Conservation (phyloP, 106 monocot species). For the Chionographis japonica region DNA sequence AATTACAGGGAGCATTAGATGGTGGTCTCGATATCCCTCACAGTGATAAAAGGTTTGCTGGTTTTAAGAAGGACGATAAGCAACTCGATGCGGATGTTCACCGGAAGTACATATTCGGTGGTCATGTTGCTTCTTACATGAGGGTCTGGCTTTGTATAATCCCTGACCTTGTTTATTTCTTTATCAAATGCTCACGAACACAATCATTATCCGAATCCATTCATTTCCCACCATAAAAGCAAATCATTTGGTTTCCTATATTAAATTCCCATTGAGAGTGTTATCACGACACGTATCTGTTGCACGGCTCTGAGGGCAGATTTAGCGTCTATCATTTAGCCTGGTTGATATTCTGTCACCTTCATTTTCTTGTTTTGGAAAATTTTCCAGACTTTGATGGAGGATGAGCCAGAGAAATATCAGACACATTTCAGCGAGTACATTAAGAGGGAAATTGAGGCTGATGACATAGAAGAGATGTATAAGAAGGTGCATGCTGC, state of each 20-base stretch:
- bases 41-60: slow-evolving; percentile 66
- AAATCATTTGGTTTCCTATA: too few species aligned
- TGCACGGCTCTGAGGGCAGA: too few species aligned
- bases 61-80: slow-evolving; percentile 54
- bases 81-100: slow-evolving; percentile 50
- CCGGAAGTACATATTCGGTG: slow-evolving; percentile 35
- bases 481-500: slow-evolving; percentile 44
- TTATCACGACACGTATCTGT: too few species aligned
- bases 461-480: slow-evolving; percentile 29
- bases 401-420: slow-evolving; percentile 43
- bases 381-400: slow-evolving; percentile 5
- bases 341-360: too few species aligned
- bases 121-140: slow-evolving; percentile 41
- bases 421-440: slow-evolving; percentile 33
- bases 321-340: too few species aligned
- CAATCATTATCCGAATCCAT: too few species aligned
- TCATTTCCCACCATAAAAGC: too few species aligned
- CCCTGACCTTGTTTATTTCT: too few species aligned
- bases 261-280: too few species aligned
- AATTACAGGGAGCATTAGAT: slow-evolving; percentile 50
- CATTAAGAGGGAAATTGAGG: slow-evolving; percentile 28
- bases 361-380: not conserved
- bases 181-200: too few species aligned
- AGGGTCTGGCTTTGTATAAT: slow-evolving; percentile 10
- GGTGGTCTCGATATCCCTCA: slow-evolving; percentile 71